These are phyloP conservation scores for Glarea lozoyensis DNA, from an alignment of 495 filamentous ascomycete species.

Conservation along the genomic window DNA sequence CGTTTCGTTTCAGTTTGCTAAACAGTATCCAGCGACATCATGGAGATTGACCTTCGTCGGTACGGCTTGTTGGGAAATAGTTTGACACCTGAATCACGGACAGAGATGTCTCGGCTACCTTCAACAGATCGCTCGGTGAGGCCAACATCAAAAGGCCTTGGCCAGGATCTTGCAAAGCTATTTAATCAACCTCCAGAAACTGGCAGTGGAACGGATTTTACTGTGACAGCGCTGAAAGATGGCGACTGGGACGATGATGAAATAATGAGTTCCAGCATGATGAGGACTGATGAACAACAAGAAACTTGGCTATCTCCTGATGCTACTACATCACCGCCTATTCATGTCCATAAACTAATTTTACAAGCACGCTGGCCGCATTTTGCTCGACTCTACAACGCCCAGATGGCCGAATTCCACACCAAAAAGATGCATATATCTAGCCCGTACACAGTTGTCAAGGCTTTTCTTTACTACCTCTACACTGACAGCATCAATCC, in stretches of 20 bases:
- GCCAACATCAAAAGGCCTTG: slow-evolving; percentile 56
- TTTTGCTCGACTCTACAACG: slow-evolving; percentile 79
- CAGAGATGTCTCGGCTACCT: slow-evolving; percentile 44
- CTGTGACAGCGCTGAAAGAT: slow-evolving; percentile 68
- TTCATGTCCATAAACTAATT: slow-evolving; percentile 89
- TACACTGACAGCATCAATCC: slow-evolving; percentile 85
- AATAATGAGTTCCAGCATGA: slow-evolving; percentile 39
- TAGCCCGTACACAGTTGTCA: slow-evolving; percentile 89
- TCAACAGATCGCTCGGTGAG: slow-evolving; percentile 21
- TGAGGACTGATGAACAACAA: slow-evolving; percentile 29
- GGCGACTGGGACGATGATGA: slow-evolving; percentile 60
- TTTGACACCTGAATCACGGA: slow-evolving; percentile 47
- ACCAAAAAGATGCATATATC: slow-evolving; percentile 96
- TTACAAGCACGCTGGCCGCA: slow-evolving; percentile 94
- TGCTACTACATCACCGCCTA: slow-evolving; percentile 66
- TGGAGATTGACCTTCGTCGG: slow-evolving; percentile 76
- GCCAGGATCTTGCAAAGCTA: slow-evolving; percentile 70
- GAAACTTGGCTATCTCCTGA: slow-evolving; percentile 55
- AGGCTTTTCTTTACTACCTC: slow-evolving; percentile 89
- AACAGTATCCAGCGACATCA: slow-evolving; percentile 54
- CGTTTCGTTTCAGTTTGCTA: background rate
- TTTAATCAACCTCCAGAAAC: slow-evolving; percentile 74
- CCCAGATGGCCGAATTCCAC: slow-evolving; percentile 95
- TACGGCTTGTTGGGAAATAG: slow-evolving; percentile 84
- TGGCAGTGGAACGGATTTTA: slow-evolving; percentile 76